Evolutionary conservation across 2,329 filamentous ascomycete species (phyloP), one percentile per base, ranked within the genome.

Genomic region (Botrytis sinoallii): DNA sequence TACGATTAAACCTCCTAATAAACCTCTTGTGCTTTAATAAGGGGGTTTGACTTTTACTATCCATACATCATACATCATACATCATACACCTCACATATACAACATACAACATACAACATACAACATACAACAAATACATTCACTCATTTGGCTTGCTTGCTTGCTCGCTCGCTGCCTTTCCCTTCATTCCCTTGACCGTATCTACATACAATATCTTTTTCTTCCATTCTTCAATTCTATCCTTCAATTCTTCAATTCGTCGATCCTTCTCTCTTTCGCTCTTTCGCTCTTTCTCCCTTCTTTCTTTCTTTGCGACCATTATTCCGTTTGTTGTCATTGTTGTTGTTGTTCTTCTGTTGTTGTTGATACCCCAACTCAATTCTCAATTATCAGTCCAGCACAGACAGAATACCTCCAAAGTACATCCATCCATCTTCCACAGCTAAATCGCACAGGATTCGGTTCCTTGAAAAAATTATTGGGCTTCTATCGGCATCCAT

Each of bases 401-500:
- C 52, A 57, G n/a, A 29, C 52, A 57, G n/a, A 57, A 18, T 29
- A 55, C n/a, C 29, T 7, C 55, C 46, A 0, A 55, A n/a, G 12
- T n/a, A 22, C n/a, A 29, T 32, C 5, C n/a, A 29, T 32, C 5
- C 35, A 38, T 42, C 40, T 38, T 42, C 65, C 65, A 57, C 48
- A 42, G 35, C 48, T 40, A 42, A 32, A 68, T 57, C 48, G 48
- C 66, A 68, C 46, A 57, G 66, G 48, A 68, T 68, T 57, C 35
- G 20, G 55, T 68, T 68, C 48, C 66, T 68, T 32, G 66, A 42
- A n/a, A n/a, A 57, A 57, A 8, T 55, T 68, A 42, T 42, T 68
- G 66, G 25, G n/a, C 35, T 68, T 68, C 66, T 42, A 57, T 68
- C 48, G 48, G 48, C 48, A 29, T 57, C 66, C 35, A 57, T 68